phyloP scores from a whole-genome alignment of 208 protist genomes.

The Strigomonas culicis region DNA sequence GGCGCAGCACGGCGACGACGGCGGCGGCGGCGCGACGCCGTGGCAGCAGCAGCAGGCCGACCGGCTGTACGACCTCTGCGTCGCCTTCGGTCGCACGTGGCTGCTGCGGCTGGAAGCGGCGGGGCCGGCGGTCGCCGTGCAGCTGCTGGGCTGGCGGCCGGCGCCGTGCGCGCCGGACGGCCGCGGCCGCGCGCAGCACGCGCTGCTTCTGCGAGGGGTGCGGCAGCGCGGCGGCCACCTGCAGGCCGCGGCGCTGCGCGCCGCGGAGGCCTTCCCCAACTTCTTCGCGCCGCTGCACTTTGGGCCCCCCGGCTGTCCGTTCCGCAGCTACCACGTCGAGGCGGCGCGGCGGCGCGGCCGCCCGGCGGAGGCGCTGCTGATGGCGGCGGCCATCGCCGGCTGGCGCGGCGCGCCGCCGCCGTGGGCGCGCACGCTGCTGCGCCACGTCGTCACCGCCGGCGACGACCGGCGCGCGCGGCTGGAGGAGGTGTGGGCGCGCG shows the following conservation, averaged over 20 bases:
- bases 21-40: too few relatives aligned
- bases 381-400: conserved; percentile 14
- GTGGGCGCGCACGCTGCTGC: conserved; percentile 28
- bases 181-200: conserved; percentile 55
- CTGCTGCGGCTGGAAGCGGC: background rate
- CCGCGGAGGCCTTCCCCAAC: conserved; percentile 47
- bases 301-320: conserved; percentile 30
- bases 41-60: background rate
- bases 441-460: conserved; percentile 23
- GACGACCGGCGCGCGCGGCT: conserved; percentile 59
- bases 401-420: background rate
- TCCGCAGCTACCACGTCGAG: conserved; percentile 56
- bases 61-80: background rate
- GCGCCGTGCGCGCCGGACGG: conserved; percentile 17
- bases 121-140: conserved; percentile 20
- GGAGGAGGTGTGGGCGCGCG: conserved; percentile 35
- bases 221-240: conserved; percentile 24
- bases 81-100: too few relatives aligned
- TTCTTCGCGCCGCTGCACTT: conserved; percentile 71
- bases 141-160: conserved; percentile 34
- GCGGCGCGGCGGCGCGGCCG: conserved; percentile 39
- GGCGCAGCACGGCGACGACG: too few relatives aligned
- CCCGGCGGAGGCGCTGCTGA: conserved; percentile 55
- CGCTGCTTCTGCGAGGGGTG: conserved; percentile 59
- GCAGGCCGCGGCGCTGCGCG: conserved; percentile 27